A percentile compares a stretch with the other conserved stretches of the same genome.
These are phyloP conservation scores for Pythium folliculosum DNA, from an alignment of 352 stramenopile genomes.

Conservation along the genomic window DNA sequence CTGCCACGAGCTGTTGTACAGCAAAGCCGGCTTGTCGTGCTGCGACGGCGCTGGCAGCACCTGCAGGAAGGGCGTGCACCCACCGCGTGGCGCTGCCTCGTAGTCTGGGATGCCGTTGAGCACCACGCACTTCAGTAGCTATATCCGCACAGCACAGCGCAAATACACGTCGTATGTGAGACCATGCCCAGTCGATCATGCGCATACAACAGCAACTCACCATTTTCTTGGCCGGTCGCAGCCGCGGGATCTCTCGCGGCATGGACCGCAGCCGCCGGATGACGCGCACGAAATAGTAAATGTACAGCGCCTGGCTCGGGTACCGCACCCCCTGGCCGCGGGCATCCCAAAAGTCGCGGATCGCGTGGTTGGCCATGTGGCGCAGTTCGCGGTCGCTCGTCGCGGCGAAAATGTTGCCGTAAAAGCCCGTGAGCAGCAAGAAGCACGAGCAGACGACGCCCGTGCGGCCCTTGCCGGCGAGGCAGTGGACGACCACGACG, in stretches of 20 bases:
- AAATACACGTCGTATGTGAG: not conserved
- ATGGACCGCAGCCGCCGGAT: slow-evolving; percentile 47
- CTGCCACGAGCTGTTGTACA: slow-evolving; percentile 44
- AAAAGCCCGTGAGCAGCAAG: slow-evolving; percentile 72
- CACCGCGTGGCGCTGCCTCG: slow-evolving; percentile 49
- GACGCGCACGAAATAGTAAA: slow-evolving; percentile 88
- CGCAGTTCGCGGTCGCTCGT: slow-evolving; percentile 63
- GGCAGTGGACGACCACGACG: slow-evolving; percentile 80
- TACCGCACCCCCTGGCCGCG: slow-evolving; percentile 82
- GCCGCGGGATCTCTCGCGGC: slow-evolving; percentile 56
- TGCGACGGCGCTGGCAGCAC: slow-evolving; percentile 31
- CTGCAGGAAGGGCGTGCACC: slow-evolving; percentile 36
- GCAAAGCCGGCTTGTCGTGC: slow-evolving; percentile 27
- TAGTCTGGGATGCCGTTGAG: slow-evolving; percentile 81
- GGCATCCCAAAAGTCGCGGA: slow-evolving; percentile 76
- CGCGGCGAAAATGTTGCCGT: slow-evolving; percentile 70
- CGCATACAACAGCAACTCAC: slow-evolving; percentile 3
- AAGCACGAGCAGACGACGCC: slow-evolving; percentile 86
- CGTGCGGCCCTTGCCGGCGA: slow-evolving; percentile 80
- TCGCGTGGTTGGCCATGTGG: slow-evolving; percentile 63
- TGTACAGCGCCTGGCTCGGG: slow-evolving; percentile 82
- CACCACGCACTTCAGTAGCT: slow-evolving; percentile 54
- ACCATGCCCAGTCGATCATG: not conserved
- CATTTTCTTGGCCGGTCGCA: slow-evolving; percentile 63
- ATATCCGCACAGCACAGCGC: not conserved